phyloP scores from a whole-genome alignment of 352 stramenopile species.

The Thalassiosira livingstoniorum region DNA sequence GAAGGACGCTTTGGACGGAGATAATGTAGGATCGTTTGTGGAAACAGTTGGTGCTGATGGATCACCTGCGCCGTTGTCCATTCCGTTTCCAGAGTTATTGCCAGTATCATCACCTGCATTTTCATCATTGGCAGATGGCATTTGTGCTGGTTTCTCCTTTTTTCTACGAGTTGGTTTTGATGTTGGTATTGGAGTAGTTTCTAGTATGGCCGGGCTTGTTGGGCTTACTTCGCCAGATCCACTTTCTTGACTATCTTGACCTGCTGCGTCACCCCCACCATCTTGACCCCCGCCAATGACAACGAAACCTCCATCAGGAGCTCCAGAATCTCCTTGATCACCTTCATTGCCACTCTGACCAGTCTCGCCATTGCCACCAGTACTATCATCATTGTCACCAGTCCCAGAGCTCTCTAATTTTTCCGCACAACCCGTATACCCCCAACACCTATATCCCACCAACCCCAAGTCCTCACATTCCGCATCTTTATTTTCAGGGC shows the following conservation, averaged over 20 bases:
- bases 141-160: neutral
- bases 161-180: neutral
- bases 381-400: neutral
- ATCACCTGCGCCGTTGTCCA: too few relatives aligned
- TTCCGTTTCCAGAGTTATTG: too few relatives aligned
- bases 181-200: too few relatives aligned
- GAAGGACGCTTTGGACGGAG: neutral
- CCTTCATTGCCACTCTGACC: neutral
- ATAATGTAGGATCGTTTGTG: neutral
- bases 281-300: neutral
- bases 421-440: constrained; percentile 8
- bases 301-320: neutral
- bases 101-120: too few relatives aligned
- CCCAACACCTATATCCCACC: neutral
- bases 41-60: neutral
- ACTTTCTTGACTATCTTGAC: neutral
- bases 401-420: neutral
- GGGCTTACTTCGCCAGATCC: neutral
- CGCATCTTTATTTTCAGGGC: neutral
- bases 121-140: neutral
- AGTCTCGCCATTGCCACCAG: too few relatives aligned
- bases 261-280: neutral
- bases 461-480: constrained; percentile 22
- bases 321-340: neutral
- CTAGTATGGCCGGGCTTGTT: too few relatives aligned